Evolutionary conservation across 2,329 filamentous ascomycete species (phyloP).

Genomic region (Phialocephala subalpina): DNA sequence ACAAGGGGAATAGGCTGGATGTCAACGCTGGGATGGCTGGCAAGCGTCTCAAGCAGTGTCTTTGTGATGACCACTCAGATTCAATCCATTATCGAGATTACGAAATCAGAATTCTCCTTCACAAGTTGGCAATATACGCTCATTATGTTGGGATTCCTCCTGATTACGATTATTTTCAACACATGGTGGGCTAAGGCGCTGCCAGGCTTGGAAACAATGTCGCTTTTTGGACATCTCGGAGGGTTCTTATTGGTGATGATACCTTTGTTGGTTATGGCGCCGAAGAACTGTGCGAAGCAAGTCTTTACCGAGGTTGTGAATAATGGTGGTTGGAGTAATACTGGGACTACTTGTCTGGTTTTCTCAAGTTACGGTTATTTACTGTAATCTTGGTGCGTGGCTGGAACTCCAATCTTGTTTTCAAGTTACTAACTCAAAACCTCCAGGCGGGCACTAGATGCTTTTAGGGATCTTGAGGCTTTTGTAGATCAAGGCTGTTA

Average conservation of each 20-base stretch:
- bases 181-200: constrained; percentile 50
- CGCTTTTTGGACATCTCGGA: constrained; percentile 53
- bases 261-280: constrained; percentile 45
- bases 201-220: constrained; percentile 52
- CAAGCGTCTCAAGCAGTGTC: constrained; percentile 48
- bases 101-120: constrained; percentile 45
- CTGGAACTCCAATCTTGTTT: neutral
- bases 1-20: constrained; percentile 50
- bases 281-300: constrained; percentile 36
- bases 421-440: neutral
- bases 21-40: constrained; percentile 55
- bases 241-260: constrained; percentile 54
- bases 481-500: too few species aligned
- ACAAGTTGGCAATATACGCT: constrained; percentile 54
- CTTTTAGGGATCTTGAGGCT: too few species aligned
- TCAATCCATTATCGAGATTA: constrained; percentile 49
- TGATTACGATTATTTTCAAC: constrained; percentile 53
- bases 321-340: constrained; percentile 45
- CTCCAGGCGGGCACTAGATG: too few species aligned
- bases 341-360: constrained; percentile 46
- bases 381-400: constrained; percentile 41
- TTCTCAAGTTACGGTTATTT: constrained; percentile 44
- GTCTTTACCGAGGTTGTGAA: constrained; percentile 46
- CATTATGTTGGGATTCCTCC: constrained; percentile 51
- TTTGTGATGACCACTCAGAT: constrained; percentile 55